Evolutionary conservation across 2,329 filamentous ascomycete species (phyloP).

Genomic region (Pseudocercospora musae): DNA sequence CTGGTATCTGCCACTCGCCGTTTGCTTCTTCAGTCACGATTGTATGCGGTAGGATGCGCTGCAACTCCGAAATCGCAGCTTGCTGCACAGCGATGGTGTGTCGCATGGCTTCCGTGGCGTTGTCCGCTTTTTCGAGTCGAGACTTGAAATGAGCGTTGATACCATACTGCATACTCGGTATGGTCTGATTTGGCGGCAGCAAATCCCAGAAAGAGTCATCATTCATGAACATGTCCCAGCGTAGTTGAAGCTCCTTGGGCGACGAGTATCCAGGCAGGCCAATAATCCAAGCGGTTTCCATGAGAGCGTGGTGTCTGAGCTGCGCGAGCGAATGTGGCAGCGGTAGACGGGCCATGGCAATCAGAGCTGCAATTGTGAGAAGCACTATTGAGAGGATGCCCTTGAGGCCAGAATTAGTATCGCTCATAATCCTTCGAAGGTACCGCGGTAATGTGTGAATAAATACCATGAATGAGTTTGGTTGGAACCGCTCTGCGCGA

Average conservation of each 20-base stretch:
- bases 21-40: conserved; percentile 27
- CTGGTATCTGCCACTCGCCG: conserved; percentile 54
- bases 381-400: background rate
- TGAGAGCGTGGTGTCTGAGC: background rate
- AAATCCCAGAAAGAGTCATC: conserved; percentile 4
- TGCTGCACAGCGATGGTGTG: background rate
- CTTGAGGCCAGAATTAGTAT: conserved; percentile 4
- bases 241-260: background rate
- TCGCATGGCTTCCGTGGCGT: background rate
- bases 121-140: conserved; percentile 7
- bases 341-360: background rate
- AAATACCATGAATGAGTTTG: conserved; percentile 8
- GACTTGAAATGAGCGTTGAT: conserved; percentile 12
- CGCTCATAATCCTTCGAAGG: background rate
- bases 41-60: conserved; percentile 6
- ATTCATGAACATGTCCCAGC: conserved; percentile 2
- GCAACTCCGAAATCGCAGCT: conserved; percentile 8
- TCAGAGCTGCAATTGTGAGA: background rate
- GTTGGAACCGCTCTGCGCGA: conserved; percentile 1
- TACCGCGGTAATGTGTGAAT: conserved; percentile 12
- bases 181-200: conserved; percentile 4
- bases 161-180: conserved; percentile 3
- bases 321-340: background rate
- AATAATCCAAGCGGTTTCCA: background rate
- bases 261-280: conserved; percentile 4